Percentiles rank a stretch among this genome's conserved stretches.
phyloP scores from a whole-genome alignment of 371 early-diverging fungal species.

The Syncephalastrum sp. region DNA sequence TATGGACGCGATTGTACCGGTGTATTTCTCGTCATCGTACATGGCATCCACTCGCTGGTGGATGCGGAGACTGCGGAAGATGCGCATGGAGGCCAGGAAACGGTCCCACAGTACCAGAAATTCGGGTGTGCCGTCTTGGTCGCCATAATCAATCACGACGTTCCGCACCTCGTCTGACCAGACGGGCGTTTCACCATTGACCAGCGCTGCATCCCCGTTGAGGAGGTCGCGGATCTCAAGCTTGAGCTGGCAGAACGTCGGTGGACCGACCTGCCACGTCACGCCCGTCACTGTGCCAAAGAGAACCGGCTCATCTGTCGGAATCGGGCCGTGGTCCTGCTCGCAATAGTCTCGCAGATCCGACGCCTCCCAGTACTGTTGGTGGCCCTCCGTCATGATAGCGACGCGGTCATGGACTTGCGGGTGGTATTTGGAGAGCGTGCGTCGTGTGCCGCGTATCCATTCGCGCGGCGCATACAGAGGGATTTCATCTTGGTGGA shows the following conservation, averaged over 20 bases:
- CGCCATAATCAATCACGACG: conserved; percentile 66
- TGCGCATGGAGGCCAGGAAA: conserved; percentile 59
- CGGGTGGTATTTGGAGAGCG: conserved; percentile 66
- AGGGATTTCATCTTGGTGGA: conserved; percentile 34
- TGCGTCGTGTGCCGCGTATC: conserved; percentile 56
- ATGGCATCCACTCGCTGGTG: conserved; percentile 65
- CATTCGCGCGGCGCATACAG: conserved; percentile 56
- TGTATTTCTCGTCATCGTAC: conserved; percentile 66
- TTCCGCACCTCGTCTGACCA: conserved; percentile 38
- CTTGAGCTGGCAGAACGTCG: conserved; percentile 64
- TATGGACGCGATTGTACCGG: conserved; percentile 47
- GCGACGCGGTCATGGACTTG: conserved; percentile 68
- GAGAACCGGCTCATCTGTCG: conserved; percentile 47
- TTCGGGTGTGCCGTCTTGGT: conserved; percentile 71
- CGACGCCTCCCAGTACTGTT: conserved; percentile 57
- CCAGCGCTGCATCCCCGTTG: conserved; percentile 25
- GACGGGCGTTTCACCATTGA: conserved; percentile 26
- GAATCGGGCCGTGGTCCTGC: conserved; percentile 52
- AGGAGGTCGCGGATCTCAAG: conserved; percentile 34
- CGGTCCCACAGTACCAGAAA: conserved; percentile 67
- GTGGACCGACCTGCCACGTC: conserved; percentile 71
- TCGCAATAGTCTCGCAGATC: conserved; percentile 52
- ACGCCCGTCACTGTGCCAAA: conserved; percentile 61
- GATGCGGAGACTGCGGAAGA: conserved; percentile 31
- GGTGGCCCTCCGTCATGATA: conserved; percentile 65